These are phyloP conservation scores for Pseudopithomyces chartarum DNA, from an alignment of 2,329 filamentous ascomycete species.

Conservation along the genomic window DNA sequence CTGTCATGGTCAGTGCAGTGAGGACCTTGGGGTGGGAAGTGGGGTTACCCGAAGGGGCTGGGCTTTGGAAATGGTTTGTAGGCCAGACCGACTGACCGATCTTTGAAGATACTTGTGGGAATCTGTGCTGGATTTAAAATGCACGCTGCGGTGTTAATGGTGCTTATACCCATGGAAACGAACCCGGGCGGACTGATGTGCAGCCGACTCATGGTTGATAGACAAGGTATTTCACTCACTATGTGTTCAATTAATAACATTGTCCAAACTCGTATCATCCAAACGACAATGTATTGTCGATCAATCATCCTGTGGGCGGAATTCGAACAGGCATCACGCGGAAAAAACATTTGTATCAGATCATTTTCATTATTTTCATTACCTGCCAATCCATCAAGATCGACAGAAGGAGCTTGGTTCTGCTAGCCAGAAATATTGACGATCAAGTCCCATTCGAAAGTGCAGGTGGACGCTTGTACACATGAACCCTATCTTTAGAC, in stretches of 20 bases:
- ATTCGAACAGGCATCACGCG: too few species aligned
- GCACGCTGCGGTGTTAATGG: background rate
- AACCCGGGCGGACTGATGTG: background rate
- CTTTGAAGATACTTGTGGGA: background rate
- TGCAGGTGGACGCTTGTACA: slow-evolving; percentile 1
- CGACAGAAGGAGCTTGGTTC: slow-evolving; percentile 11
- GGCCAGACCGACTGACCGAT: slow-evolving; percentile 12
- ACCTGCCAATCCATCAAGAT: slow-evolving; percentile 9
- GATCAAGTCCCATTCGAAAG: slow-evolving; percentile 20
- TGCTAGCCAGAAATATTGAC: slow-evolving; percentile 14
- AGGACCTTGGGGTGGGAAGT: slow-evolving; percentile 42
- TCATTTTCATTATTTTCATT: slow-evolving; percentile 6
- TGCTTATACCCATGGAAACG: background rate
- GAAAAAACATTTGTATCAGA: background rate
- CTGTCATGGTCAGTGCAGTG: slow-evolving; percentile 61
- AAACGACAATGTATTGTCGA: too few species aligned
- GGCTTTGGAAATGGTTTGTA: slow-evolving; percentile 33
- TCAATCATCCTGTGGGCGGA: too few species aligned
- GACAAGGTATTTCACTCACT: background rate
- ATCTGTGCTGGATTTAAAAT: background rate
- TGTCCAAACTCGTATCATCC: too few species aligned
- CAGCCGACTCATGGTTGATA: background rate
- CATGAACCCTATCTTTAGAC: slow-evolving; percentile 1
- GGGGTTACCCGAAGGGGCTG: slow-evolving; percentile 31
- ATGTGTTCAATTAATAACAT: too few species aligned